Evolutionary conservation across 192 early-diverging fungal genomes (phyloP), one percentile per base, ranked within the genome.

Genomic region (Coemansia pectinata): DNA sequence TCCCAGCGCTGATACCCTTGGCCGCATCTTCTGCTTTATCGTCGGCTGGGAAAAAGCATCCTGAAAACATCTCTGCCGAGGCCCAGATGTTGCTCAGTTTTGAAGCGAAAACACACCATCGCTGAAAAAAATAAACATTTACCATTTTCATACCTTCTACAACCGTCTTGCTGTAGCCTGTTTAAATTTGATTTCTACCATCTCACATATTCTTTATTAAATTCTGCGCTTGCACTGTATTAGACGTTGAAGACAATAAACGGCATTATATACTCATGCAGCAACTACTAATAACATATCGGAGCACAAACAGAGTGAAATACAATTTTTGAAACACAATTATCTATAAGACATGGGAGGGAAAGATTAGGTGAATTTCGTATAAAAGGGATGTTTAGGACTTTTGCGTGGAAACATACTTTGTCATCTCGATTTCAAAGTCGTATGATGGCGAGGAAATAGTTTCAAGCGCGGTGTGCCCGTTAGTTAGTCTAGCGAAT

Each of bases 81-180:
- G 73, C 74, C 1, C 80, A 74, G 34, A 83, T 83, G 80, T 72
- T 83, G 52, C 69, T 83, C 21, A 77, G 58, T 60, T 83, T 83
- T 71, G 69, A 77, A 17, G 58, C 78, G 1, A 60, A 44, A 11
- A 14, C 71, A 2, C 44, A 59, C 2, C 57, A 68, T 60, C 48
- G 38, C n/a, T 47, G 39, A 44, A 25, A 23, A 31, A 7, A 27
- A 27, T 27, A 27, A 27, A 27, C 27, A 27, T 27, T 27, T 27
- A 27, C 27, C 27, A 27, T 27, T 27, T 27, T 27, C 27, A 27
- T 27, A 2, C 2, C 27, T 27, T 27, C 27, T 27, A 27, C 27
- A 27, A 27, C 1, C 2, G 27, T 27, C 27, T 27, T 2, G 1
- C 27, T 27, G 27, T 27, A 27, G 1, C 27, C 27, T 27, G 27